Evolutionary conservation across 192 early-diverging fungal species (phyloP).

Genomic region (Entomortierella beljakovae): DNA sequence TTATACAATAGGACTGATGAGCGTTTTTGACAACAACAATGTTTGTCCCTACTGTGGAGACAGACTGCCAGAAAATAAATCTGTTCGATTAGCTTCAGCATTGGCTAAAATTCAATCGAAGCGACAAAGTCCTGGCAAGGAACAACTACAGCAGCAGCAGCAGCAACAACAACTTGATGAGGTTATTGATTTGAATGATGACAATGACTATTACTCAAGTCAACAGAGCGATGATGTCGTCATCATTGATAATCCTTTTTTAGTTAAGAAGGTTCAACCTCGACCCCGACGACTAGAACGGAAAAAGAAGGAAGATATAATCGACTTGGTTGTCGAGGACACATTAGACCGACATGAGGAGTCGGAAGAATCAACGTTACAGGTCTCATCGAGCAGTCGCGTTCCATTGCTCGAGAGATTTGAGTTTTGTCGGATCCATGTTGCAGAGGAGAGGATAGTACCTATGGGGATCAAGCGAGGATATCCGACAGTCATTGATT

Average conservation of each 20-base stretch:
- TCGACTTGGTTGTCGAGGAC: background rate
- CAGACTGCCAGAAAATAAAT: constrained; percentile 7
- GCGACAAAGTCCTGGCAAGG: too few species aligned
- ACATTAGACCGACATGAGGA: background rate
- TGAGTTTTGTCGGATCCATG: constrained; percentile 63
- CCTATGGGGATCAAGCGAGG: constrained; percentile 52
- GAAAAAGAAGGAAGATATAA: background rate
- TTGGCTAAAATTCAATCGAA: constrained; percentile 9
- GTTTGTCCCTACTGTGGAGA: constrained; percentile 45
- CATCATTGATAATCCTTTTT: background rate
- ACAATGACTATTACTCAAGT: too few species aligned
- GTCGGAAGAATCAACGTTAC: background rate
- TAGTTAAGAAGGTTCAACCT: background rate
- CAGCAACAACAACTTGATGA: constrained; percentile 2
- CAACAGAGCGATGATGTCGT: background rate
- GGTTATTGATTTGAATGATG: background rate
- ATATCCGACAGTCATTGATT: constrained; percentile 56
- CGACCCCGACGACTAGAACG: constrained; percentile 8
- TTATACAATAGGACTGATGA: background rate
- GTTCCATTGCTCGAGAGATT: constrained; percentile 41
- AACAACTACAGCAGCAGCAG: background rate
- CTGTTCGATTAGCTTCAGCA: constrained; percentile 8
- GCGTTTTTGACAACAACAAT: background rate
- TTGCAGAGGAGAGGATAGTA: constrained; percentile 45
- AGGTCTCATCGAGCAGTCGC: background rate